Percentiles rank a stretch among this genome's conserved stretches.
Conservation (phyloP, 352 stramenopile species). For the Pythium utonaiense region DNA sequence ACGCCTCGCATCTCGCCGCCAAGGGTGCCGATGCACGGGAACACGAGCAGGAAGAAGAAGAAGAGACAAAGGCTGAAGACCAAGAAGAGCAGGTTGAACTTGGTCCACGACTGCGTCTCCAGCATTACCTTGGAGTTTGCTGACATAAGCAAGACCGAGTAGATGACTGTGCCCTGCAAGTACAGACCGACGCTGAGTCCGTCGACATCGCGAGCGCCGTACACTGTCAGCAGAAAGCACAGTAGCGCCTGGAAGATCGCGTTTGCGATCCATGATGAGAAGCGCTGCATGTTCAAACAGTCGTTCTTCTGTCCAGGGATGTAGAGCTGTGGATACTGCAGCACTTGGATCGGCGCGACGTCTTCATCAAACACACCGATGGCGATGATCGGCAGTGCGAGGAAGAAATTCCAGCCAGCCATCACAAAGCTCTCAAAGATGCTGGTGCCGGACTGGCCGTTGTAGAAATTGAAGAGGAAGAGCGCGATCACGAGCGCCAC, state of each 20-base stretch:
- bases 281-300: slow-evolving; percentile 60
- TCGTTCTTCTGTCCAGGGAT: slow-evolving; percentile 55
- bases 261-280: slow-evolving; percentile 59
- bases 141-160: slow-evolving; percentile 70
- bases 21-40: slow-evolving; percentile 45
- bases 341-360: slow-evolving; percentile 54
- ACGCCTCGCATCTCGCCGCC: slow-evolving; percentile 56
- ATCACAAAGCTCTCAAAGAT: slow-evolving; percentile 86
- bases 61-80: slow-evolving; percentile 56
- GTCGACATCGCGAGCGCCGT: slow-evolving; percentile 34
- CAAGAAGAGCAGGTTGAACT: slow-evolving; percentile 56
- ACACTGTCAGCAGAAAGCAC: slow-evolving; percentile 55
- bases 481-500: slow-evolving; percentile 60
- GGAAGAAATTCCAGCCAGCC: slow-evolving; percentile 76
- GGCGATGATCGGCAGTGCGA: slow-evolving; percentile 88
- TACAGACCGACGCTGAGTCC: slow-evolving; percentile 43
- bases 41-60: slow-evolving; percentile 61
- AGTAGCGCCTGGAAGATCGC: slow-evolving; percentile 63
- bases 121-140: slow-evolving; percentile 74
- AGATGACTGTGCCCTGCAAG: slow-evolving; percentile 63
- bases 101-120: slow-evolving; percentile 76
- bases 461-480: slow-evolving; percentile 83
- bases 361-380: slow-evolving; percentile 82
- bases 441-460: slow-evolving; percentile 76
- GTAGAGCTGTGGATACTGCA: slow-evolving; percentile 61